Percentiles rank a stretch among this genome's conserved stretches.
phyloP scores from a whole-genome alignment of 371 early-diverging fungal species.

The Syncephalastrum racemosum region DNA sequence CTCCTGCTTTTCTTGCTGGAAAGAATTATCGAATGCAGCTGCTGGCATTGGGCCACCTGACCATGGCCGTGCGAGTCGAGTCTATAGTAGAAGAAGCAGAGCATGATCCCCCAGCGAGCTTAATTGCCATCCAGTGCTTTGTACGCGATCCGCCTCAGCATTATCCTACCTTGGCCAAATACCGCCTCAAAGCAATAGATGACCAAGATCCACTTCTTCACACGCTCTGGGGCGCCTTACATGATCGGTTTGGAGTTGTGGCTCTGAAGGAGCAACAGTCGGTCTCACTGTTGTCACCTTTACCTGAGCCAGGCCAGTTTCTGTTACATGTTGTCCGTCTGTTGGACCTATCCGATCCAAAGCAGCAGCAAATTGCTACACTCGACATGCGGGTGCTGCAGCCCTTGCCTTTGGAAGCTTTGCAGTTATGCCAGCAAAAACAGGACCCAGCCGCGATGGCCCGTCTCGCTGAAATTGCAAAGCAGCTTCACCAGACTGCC shows the following conservation, averaged over 20 bases:
- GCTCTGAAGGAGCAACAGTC: too few species aligned
- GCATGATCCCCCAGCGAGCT: too few species aligned
- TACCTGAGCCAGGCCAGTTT: background rate
- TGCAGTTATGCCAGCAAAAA: conserved; percentile 30
- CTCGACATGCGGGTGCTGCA: conserved; percentile 2
- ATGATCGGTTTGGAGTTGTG: too few species aligned
- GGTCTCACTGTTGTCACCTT: too few species aligned
- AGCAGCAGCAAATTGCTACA: conserved; percentile 2
- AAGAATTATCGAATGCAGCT: background rate
- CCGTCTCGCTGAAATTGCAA: conserved; percentile 17
- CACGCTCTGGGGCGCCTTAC: too few species aligned
- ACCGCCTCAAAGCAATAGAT: conserved; percentile 23
- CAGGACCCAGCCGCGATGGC: conserved; percentile 17
- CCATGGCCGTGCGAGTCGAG: conserved; percentile 26
- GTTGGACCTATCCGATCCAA: background rate
- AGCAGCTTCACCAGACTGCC: conserved; percentile 29
- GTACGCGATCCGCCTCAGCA: conserved; percentile 44
- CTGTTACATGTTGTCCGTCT: background rate
- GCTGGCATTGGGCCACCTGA: conserved; percentile 31
- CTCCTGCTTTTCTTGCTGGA: too few species aligned
- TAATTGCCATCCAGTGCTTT: conserved; percentile 29
- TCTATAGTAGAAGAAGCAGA: conserved; percentile 11
- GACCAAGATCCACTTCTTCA: background rate
- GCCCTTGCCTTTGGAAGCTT: conserved; percentile 24
- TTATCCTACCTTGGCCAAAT: conserved; percentile 47